Evolutionary conservation across 371 early-diverging fungal genomes (phyloP).

Genomic region (Spiromyces aspiralis): DNA sequence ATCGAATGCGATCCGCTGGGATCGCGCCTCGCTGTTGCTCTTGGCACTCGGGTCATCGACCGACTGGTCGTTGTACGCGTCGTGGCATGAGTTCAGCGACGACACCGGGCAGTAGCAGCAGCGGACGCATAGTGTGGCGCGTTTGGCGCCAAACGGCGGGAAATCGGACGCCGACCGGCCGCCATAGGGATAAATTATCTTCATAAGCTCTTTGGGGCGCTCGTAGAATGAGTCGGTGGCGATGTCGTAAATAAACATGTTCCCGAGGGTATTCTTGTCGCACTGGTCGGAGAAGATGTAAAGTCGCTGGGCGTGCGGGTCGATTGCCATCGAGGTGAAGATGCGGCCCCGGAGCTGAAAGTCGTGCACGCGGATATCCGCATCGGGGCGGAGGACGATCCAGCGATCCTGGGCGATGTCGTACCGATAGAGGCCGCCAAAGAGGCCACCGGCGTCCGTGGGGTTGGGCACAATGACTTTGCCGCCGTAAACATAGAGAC

Average conservation of each 20-base stretch:
- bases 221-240: slow-evolving; percentile 51
- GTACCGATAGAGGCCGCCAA: slow-evolving; percentile 76
- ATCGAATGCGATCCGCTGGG: background rate
- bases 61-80: no score
- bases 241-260: slow-evolving; percentile 67
- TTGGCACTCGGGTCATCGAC: no score
- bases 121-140: background rate
- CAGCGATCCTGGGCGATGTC: slow-evolving; percentile 43
- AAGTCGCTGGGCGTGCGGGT: slow-evolving; percentile 46
- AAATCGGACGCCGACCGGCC: slow-evolving; percentile 34
- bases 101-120: no score
- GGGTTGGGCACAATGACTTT: slow-evolving; percentile 41
- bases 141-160: background rate
- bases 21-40: background rate
- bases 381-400: slow-evolving; percentile 43
- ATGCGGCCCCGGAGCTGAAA: slow-evolving; percentile 38
- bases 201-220: slow-evolving; percentile 31
- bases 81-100: no score
- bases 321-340: slow-evolving; percentile 81
- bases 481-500: slow-evolving; percentile 86
- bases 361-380: slow-evolving; percentile 17
- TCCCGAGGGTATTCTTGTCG: slow-evolving; percentile 46
- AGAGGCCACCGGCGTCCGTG: slow-evolving; percentile 37
- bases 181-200: slow-evolving; percentile 37
- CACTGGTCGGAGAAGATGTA: slow-evolving; percentile 85